A percentile compares a stretch with the other conserved stretches of the same genome.
phyloP scores from a whole-genome alignment of 1,284 basidiomycete genomes.

The Malassezia sp. region DNA sequence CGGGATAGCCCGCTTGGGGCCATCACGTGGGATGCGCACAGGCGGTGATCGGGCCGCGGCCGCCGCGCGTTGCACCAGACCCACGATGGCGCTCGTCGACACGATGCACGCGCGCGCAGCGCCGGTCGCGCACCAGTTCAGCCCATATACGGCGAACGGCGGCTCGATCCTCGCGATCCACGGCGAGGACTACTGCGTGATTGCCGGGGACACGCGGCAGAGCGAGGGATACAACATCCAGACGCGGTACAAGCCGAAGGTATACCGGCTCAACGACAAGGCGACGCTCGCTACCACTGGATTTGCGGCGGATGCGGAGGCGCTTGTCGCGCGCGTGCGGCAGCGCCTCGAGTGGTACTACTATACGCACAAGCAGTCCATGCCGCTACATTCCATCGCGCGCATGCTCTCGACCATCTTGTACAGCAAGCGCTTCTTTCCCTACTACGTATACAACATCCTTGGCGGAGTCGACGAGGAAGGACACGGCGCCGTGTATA shows the following conservation, averaged over 20 bases:
- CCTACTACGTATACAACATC: constrained; percentile 47
- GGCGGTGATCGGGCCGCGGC: background rate
- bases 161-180: constrained; percentile 44
- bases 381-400: constrained; percentile 43
- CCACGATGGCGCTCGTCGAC: background rate
- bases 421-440: constrained; percentile 46
- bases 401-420: constrained; percentile 44
- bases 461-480: constrained; percentile 45
- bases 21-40: background rate
- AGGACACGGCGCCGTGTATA: constrained; percentile 43
- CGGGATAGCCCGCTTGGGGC: no score
- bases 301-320: constrained; percentile 44
- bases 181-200: constrained; percentile 43
- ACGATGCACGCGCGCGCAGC: background rate
- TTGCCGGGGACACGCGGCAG: constrained; percentile 44
- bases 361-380: constrained; percentile 38
- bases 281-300: constrained; percentile 43
- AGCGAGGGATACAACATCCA: constrained; percentile 45
- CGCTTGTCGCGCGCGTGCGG: constrained; percentile 33
- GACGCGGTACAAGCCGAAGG: constrained; percentile 46
- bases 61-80: constrained; percentile 3
- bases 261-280: constrained; percentile 43
- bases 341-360: constrained; percentile 42
- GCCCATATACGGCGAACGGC: constrained; percentile 42
- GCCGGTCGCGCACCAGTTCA: constrained; percentile 40